A percentile compares a stretch with the other conserved stretches of the same genome.
Conservation (phyloP, 2,329 filamentous ascomycete species). For the Phialophora macrospora region DNA sequence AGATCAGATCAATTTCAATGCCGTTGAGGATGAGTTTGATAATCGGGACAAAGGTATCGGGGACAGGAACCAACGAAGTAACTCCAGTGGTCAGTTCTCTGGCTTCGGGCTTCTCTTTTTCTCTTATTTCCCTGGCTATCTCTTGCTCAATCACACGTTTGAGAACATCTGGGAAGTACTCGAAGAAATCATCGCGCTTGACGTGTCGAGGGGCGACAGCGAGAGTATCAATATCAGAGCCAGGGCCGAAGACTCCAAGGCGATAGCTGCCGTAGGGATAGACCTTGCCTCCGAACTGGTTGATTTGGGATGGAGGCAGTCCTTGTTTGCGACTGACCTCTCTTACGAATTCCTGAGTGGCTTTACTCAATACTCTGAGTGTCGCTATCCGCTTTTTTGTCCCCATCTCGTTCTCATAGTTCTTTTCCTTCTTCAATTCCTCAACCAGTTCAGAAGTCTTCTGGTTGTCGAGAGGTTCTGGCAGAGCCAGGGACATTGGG, state of each 20-base stretch:
- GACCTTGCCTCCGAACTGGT: conserved; percentile 86
- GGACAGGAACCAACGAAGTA: conserved; percentile 81
- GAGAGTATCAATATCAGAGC: conserved; percentile 96
- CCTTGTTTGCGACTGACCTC: conserved; percentile 75
- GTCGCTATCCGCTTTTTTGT: conserved; percentile 79
- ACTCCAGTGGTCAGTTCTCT: conserved; percentile 67
- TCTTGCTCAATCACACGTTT: conserved; percentile 66
- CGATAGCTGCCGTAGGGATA: conserved; percentile 97
- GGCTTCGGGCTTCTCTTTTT: neutral
- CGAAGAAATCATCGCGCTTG: conserved; percentile 87
- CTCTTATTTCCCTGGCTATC: neutral
- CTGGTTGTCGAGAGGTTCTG: conserved; percentile 75
- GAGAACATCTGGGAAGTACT: conserved; percentile 80
- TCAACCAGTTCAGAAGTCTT: conserved; percentile 79
- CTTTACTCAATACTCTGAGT: conserved; percentile 74
- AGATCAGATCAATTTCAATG: conserved; percentile 95
- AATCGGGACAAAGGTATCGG: conserved; percentile 91
- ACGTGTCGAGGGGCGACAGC: conserved; percentile 91
- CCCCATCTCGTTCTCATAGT: conserved; percentile 83
- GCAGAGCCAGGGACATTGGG: conserved; percentile 77
- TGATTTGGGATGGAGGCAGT: conserved; percentile 75
- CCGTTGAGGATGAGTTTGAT: conserved; percentile 93
- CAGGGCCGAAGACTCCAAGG: conserved; percentile 87
- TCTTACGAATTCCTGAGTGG: conserved; percentile 85
- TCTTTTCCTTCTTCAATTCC: conserved; percentile 86